Percentiles rank a stretch among this genome's conserved stretches.
phyloP scores from a whole-genome alignment of 768 basidiomycete genomes.

The Rhodotorula sphaerocarpa region DNA sequence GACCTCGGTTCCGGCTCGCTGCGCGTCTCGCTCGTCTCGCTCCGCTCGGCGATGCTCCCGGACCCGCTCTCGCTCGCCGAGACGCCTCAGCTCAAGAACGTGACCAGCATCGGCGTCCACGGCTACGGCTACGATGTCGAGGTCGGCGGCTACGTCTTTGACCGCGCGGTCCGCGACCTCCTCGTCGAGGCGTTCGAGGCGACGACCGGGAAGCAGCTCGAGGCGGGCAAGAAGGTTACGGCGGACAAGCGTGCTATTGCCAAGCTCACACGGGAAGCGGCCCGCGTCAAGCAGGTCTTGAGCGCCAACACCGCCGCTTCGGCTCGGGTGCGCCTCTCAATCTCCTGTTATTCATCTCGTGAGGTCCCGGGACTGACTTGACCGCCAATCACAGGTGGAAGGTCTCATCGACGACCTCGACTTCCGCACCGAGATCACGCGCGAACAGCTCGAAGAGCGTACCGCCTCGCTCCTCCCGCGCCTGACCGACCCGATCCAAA shows the following conservation, averaged over 20 bases:
- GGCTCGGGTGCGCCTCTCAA: constrained; percentile 52
- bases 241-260: constrained; percentile 72
- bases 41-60: constrained; percentile 50
- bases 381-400: constrained; percentile 55
- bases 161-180: constrained; percentile 70
- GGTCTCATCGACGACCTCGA: constrained; percentile 84
- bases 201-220: constrained; percentile 51
- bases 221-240: constrained; percentile 45
- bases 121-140: constrained; percentile 72
- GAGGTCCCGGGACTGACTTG: background rate
- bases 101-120: constrained; percentile 55
- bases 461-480: constrained; percentile 55
- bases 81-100: constrained; percentile 43
- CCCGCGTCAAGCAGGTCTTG: constrained; percentile 78
- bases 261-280: constrained; percentile 89
- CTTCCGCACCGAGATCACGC: constrained; percentile 67
- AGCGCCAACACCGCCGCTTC: constrained; percentile 81
- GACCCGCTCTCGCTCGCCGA: constrained; percentile 43
- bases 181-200: constrained; percentile 65
- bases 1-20: constrained; percentile 84
- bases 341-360: background rate
- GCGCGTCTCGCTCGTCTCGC: constrained; percentile 66
- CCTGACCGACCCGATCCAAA: constrained; percentile 64
- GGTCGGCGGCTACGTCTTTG: constrained; percentile 74
- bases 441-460: constrained; percentile 67